These are phyloP conservation scores for Salix viminalis DNA, from an alignment of 345 rosid species.

Conservation along the genomic window DNA sequence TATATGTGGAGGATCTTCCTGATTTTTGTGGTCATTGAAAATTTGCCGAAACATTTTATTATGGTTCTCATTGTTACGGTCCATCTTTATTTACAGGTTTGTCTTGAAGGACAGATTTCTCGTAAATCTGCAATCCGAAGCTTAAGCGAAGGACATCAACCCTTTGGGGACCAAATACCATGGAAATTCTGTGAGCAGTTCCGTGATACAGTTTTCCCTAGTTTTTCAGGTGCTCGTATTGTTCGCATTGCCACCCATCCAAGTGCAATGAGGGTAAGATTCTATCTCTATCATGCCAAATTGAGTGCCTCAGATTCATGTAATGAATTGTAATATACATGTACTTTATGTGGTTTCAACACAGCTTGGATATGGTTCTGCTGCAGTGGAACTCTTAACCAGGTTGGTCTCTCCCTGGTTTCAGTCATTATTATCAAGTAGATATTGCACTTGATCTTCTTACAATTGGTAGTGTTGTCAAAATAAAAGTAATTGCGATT, in stretches of 20 bases:
- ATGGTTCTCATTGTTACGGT: not conserved
- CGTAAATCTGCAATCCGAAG: slow-evolving; percentile 68
- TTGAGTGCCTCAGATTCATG: slow-evolving; percentile 13
- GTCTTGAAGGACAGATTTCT: slow-evolving; percentile 93
- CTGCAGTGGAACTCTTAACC: slow-evolving; percentile 77
- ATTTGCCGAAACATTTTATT: not conserved
- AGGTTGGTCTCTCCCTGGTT: slow-evolving; percentile 47
- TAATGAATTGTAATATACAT: slow-evolving; percentile 15
- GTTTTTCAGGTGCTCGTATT: slow-evolving; percentile 93
- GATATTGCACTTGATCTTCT: not conserved
- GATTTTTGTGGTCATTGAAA: not conserved
- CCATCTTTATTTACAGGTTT: slow-evolving; percentile 39
- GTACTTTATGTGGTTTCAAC: not conserved
- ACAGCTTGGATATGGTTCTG: slow-evolving; percentile 97
- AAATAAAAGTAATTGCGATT: not conserved
- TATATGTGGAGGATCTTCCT: not conserved
- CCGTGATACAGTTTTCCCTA: slow-evolving; percentile 73
- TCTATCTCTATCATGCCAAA: not conserved
- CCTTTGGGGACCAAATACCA: slow-evolving; percentile 95
- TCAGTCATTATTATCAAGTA: not conserved
- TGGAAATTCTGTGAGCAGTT: slow-evolving; percentile 97
- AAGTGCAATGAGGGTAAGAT: slow-evolving; percentile 78
- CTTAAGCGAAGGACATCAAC: slow-evolving; percentile 75
- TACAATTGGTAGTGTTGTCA: not conserved
- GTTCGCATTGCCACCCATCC: slow-evolving; percentile 99